A percentile compares a stretch with the other conserved stretches of the same genome.
phyloP scores from a whole-genome alignment of 164 flowering plant genomes.

The grape (Vitis vinifera) region DNA sequence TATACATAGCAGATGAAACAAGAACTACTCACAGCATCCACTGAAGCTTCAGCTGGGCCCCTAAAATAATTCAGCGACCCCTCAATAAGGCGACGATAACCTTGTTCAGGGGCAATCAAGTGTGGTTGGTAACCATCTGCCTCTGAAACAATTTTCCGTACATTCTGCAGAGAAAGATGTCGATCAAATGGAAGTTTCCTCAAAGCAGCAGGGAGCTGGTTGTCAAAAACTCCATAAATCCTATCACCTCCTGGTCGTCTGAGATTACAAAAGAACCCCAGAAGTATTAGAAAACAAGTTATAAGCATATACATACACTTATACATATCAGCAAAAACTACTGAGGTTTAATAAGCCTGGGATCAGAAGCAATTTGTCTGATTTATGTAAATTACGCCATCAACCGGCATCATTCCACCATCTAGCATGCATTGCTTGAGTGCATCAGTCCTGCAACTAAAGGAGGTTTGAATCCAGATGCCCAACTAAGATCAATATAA shows the following conservation, averaged over 20 bases:
- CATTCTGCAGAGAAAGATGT: conserved; percentile 47
- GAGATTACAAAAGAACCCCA: not conserved
- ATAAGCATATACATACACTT: not conserved
- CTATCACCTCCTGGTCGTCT: conserved; percentile 59
- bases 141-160: conserved; percentile 41
- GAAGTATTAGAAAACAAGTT: not conserved
- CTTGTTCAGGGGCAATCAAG: conserved; percentile 58
- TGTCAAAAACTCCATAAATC: conserved; percentile 51
- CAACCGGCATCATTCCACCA: too few relatives aligned
- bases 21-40: conserved; percentile 38
- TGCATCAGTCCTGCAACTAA: too few relatives aligned
- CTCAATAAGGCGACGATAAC: conserved; percentile 51
- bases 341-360: too few relatives aligned
- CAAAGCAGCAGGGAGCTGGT: conserved; percentile 56
- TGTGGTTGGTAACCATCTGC: conserved; percentile 59
- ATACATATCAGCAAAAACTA: too few relatives aligned
- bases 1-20: not conserved
- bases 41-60: conserved; percentile 59
- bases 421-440: too few relatives aligned
- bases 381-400: too few relatives aligned
- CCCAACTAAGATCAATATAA: too few relatives aligned
- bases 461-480: too few relatives aligned
- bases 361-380: too few relatives aligned
- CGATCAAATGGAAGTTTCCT: conserved; percentile 51
- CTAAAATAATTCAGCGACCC: conserved; percentile 35